Evolutionary conservation across 768 basidiomycete genomes (phyloP).

Genomic region (Mycena floridula): DNA sequence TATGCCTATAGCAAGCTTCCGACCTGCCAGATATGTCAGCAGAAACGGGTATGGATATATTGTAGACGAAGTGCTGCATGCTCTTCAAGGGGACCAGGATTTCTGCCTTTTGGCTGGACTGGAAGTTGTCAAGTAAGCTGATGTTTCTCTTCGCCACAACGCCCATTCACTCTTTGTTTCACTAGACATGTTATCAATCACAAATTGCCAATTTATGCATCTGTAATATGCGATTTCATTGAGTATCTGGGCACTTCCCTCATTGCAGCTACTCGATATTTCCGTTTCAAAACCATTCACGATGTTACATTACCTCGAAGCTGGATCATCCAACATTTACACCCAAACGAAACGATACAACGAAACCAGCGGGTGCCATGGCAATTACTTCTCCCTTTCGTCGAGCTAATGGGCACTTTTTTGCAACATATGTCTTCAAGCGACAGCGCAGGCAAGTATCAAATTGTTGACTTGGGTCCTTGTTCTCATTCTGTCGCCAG

Average conservation of each 20-base stretch:
- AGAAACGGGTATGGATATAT: constrained; percentile 14
- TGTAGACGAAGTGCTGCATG: constrained; percentile 23
- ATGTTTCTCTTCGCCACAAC: background rate
- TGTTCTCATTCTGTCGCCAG: constrained; percentile 9
- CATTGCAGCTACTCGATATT: constrained; percentile 27
- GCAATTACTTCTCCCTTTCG: constrained; percentile 9
- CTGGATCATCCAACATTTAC: constrained; percentile 33
- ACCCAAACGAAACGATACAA: constrained; percentile 13
- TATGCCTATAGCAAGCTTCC: constrained; percentile 7
- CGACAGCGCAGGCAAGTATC: constrained; percentile 18
- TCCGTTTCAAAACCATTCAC: constrained; percentile 25
- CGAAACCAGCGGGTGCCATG: constrained; percentile 8
- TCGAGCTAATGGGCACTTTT: constrained; percentile 15
- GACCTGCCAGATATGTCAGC: constrained; percentile 14
- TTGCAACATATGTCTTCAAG: constrained; percentile 24
- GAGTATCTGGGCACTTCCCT: constrained; percentile 41
- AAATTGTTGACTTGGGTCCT: background rate
- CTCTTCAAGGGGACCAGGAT: constrained; percentile 19
- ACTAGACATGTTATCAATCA: constrained; percentile 38
- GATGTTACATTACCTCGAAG: constrained; percentile 45
- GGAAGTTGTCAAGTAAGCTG: constrained; percentile 24
- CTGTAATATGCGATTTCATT: constrained; percentile 43
- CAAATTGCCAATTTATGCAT: constrained; percentile 33
- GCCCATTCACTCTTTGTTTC: background rate
- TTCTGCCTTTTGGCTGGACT: constrained; percentile 28